These are phyloP conservation scores for Ustilago lituana DNA, from an alignment of 1,284 basidiomycete species.

Conservation along the genomic window DNA sequence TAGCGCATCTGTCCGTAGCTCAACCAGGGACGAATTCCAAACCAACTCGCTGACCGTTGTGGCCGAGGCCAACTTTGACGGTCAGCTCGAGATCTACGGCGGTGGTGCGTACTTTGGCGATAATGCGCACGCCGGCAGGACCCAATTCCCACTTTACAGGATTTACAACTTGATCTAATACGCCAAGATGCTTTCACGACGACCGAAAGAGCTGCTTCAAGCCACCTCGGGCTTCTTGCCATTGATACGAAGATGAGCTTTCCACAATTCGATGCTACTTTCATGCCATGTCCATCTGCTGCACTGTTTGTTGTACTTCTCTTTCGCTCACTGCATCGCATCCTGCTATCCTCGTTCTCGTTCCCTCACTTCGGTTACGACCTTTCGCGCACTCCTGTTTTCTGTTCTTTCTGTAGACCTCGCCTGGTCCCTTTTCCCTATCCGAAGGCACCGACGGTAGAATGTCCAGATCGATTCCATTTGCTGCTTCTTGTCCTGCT, in stretches of 20 bases:
- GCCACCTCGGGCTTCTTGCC: too few species aligned
- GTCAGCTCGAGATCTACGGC: conserved; percentile 56
- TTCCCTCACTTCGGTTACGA: not conserved
- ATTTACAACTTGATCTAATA: conserved; percentile 29
- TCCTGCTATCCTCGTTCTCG: not conserved
- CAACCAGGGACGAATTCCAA: conserved; percentile 49
- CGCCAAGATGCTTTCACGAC: too few species aligned
- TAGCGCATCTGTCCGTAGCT: conserved; percentile 40
- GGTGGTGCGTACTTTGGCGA: conserved; percentile 64
- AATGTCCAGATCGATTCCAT: not conserved
- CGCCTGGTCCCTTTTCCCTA: not conserved
- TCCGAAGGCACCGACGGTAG: not conserved
- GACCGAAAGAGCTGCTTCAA: too few species aligned
- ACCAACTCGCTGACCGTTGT: conserved; percentile 59
- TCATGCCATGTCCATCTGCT: too few species aligned
- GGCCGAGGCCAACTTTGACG: conserved; percentile 53
- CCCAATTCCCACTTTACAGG: conserved; percentile 51
- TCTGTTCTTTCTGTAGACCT: not conserved
- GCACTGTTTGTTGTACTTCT: not conserved
- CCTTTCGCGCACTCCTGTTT: not conserved
- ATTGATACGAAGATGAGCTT: too few species aligned
- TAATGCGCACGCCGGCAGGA: conserved; percentile 54
- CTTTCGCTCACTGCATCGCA: not conserved
- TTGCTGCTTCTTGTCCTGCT: not conserved
- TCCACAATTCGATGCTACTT: too few species aligned